Evolutionary conservation across 306 rosid genomes (phyloP).

Genomic region (Canavalia gladiata): DNA sequence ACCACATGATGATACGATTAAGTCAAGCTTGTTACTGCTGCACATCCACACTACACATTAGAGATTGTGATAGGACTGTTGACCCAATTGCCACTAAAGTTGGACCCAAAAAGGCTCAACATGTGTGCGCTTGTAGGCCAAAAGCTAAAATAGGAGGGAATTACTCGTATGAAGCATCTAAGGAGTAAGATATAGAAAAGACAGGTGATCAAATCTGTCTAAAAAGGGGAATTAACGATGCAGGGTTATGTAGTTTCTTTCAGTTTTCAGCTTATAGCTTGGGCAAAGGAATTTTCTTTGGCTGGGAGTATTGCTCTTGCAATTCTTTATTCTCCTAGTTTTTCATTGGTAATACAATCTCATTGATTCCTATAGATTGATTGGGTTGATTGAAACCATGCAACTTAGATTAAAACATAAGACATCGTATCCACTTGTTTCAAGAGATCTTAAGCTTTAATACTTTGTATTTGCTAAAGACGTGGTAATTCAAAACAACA

Average conservation of each 20-base stretch:
- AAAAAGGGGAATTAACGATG: background rate
- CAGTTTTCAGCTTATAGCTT: background rate
- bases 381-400: background rate
- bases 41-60: constrained; percentile 1
- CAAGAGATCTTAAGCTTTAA: background rate
- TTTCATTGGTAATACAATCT: constrained; percentile 1
- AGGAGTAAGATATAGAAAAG: background rate
- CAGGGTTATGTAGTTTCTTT: background rate
- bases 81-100: background rate
- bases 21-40: constrained; percentile 1
- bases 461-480: constrained; percentile 33
- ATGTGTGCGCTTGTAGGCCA: background rate
- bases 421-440: constrained; percentile 9
- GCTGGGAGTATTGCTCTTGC: background rate
- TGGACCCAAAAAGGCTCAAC: constrained; percentile 11
- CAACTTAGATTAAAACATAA: constrained; percentile 9
- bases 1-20: background rate
- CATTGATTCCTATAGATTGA: background rate
- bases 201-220: background rate
- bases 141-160: constrained; percentile 2
- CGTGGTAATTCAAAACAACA: constrained; percentile 22
- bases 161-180: constrained; percentile 15
- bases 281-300: background rate
- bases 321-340: background rate
- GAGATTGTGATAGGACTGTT: constrained; percentile 27